Conservation (phyloP, 75 land plant genomes). For the Pinus tabuliformis region DNA sequence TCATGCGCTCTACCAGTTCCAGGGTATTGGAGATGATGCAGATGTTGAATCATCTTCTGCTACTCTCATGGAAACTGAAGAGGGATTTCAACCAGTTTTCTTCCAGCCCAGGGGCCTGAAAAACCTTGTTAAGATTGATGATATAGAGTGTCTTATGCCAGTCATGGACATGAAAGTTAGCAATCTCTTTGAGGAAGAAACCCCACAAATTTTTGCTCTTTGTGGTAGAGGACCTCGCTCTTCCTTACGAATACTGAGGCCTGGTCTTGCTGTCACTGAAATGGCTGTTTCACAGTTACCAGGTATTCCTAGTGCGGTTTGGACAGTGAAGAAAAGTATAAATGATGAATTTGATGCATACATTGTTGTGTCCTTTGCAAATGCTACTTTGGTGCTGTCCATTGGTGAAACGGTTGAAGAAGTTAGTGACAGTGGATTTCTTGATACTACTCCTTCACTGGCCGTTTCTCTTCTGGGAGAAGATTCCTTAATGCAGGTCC, state of each 20-base stretch:
- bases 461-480: slow-evolving; percentile 95
- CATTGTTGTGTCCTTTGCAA: slow-evolving; percentile 96
- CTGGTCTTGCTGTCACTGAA: slow-evolving; percentile 94
- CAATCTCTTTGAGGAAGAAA: slow-evolving; percentile 97
- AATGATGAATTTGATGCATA: slow-evolving; percentile 99
- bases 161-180: slow-evolving; percentile 93
- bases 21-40: slow-evolving; percentile 89
- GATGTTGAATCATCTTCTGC: slow-evolving; percentile 96
- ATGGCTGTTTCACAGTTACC: slow-evolving; percentile 99
- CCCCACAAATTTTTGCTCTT: slow-evolving; percentile 88
- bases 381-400: slow-evolving; percentile 97
- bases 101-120: slow-evolving; percentile 90
- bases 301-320: slow-evolving; percentile 96
- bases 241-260: slow-evolving; percentile 76
- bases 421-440: slow-evolving; percentile 97
- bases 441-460: slow-evolving; percentile 95
- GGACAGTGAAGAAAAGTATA: slow-evolving; percentile 98
- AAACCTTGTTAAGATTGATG: slow-evolving; percentile 88
- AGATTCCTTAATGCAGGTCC: slow-evolving; percentile 99
- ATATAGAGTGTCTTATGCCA: slow-evolving; percentile 92
- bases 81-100: slow-evolving; percentile 96
- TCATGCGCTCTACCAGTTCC: slow-evolving; percentile 94
- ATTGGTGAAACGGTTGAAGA: slow-evolving; percentile 99
- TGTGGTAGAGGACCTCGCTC: slow-evolving; percentile 98
- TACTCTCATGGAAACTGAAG: slow-evolving; percentile 90